A percentile compares a stretch with the other conserved stretches of the same genome.
Evolutionary conservation across 2,329 filamentous ascomycete genomes (phyloP).

Genomic region (Penicillium sp.): DNA sequence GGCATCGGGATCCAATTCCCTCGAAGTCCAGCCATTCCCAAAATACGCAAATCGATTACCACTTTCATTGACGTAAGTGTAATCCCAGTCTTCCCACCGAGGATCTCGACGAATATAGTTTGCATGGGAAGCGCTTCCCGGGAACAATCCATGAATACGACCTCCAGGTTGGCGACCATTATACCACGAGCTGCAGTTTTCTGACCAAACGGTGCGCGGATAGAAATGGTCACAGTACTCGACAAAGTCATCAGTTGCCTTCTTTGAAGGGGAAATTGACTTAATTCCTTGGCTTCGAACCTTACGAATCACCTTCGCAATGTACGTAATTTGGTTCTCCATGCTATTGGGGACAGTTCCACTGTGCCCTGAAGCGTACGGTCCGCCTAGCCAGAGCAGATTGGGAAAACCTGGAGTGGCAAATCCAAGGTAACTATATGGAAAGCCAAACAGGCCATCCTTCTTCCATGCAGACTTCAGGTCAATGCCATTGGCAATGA

Average conservation of each 20-base stretch:
- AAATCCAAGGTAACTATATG: constrained; percentile 69
- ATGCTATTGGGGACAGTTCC: constrained; percentile 70
- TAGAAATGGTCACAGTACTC: constrained; percentile 54
- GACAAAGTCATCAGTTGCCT: constrained; percentile 63
- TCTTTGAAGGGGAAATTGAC: constrained; percentile 60
- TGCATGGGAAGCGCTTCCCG: constrained; percentile 67
- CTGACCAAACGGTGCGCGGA: constrained; percentile 53
- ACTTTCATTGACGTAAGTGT: constrained; percentile 49
- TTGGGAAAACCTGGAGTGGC: constrained; percentile 70
- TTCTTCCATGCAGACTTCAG: constrained; percentile 62
- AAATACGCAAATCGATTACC: constrained; percentile 60
- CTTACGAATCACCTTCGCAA: constrained; percentile 70
- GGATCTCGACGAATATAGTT: constrained; percentile 62
- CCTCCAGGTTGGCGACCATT: constrained; percentile 67
- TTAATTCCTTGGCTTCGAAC: constrained; percentile 68
- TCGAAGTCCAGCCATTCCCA: constrained; percentile 68
- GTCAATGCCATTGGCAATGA: constrained; percentile 60
- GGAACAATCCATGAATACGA: constrained; percentile 71
- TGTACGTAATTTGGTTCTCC: constrained; percentile 68
- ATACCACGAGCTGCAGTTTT: constrained; percentile 71
- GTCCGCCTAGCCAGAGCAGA: constrained; percentile 66
- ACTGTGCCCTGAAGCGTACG: constrained; percentile 62
- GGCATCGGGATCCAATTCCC: constrained; percentile 59
- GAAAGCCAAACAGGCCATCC: constrained; percentile 62
- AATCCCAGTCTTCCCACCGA: constrained; percentile 65